These are phyloP conservation scores for Podospora australis DNA, from an alignment of 495 filamentous ascomycete species.

Conservation along the genomic window DNA sequence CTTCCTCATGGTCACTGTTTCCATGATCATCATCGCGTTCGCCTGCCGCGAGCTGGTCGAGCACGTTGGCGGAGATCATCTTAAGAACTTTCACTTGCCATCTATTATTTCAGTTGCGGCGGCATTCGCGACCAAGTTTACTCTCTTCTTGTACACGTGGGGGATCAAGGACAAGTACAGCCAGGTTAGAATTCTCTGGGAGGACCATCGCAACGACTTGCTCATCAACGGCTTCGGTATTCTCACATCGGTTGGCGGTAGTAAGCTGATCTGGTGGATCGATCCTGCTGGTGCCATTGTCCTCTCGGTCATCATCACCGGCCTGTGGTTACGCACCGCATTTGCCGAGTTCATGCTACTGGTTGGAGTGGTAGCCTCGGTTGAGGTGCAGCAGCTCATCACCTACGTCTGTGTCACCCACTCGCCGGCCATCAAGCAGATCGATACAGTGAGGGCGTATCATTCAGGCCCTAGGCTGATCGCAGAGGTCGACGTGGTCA, in stretches of 20 bases:
- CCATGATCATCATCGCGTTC: slow-evolving; percentile 83
- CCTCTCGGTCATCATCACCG: slow-evolving; percentile 66
- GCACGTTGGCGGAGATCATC: slow-evolving; percentile 32
- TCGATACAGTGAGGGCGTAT: slow-evolving; percentile 93
- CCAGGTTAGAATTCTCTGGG: slow-evolving; percentile 90
- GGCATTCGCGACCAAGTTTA: slow-evolving; percentile 78
- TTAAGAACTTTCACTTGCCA: slow-evolving; percentile 67
- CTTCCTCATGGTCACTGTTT: slow-evolving; percentile 91
- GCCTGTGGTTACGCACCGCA: slow-evolving; percentile 76
- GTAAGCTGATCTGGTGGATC: slow-evolving; percentile 88
- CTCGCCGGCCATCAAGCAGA: slow-evolving; percentile 66
- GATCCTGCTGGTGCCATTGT: slow-evolving; percentile 89
- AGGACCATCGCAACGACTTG: slow-evolving; percentile 86
- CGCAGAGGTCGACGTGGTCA: slow-evolving; percentile 85
- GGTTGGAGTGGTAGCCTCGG: slow-evolving; percentile 79
- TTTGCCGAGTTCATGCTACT: slow-evolving; percentile 86
- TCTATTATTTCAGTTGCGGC: slow-evolving; percentile 82
- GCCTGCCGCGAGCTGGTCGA: slow-evolving; percentile 61
- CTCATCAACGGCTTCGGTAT: slow-evolving; percentile 88
- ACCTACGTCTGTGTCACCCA: slow-evolving; percentile 97
- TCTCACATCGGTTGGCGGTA: slow-evolving; percentile 77
- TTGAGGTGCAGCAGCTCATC: slow-evolving; percentile 84
- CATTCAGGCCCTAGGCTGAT: slow-evolving; percentile 85
- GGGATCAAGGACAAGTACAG: slow-evolving; percentile 76
- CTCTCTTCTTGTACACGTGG: slow-evolving; percentile 88